Base-by-base conservation (phyloP, 2,329 filamentous ascomycete genomes). In the Pestalotiopsis sp. region DNA sequence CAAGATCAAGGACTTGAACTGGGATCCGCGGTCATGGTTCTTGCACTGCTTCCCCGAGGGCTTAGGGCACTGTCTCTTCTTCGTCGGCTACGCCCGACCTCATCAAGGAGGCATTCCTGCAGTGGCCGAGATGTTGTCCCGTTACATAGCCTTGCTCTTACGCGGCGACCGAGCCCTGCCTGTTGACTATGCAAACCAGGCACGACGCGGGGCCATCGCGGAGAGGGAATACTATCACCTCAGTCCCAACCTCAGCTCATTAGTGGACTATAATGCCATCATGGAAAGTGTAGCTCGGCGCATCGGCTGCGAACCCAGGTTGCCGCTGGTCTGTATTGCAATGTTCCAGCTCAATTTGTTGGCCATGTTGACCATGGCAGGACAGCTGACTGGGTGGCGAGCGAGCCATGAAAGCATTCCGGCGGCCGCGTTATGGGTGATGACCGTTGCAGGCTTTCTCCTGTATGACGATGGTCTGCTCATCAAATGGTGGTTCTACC, bases 401-500 rank as follows among this genome's bases (percentile, higher is more conserved):
- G 12, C 14, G 20, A 38, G 5, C 59, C 5, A 17, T 25, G 6
- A 17, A 23, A 12, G 13, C 5, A 20, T 3, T 11, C 9, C 20
- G 11, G 12, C 36, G 9, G 38, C 25, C 14, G 23, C 27, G 4
- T 17, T 65, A 4, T 65, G 40, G 36, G 5, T 52, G 23, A 20
- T 38, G 20, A 27, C 62, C 4, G 23, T 65, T 4, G 40, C 36
- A 45, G 36, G 62, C 9, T 65, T 65, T 23, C 25, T 65, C 40
- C 20, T 49, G 4, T 45, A 49, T 25, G 62, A 65, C 17, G 40
- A 65, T 38, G 40, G 62, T 11, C 20, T 65, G 40, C 20, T 65
- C 7, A 52, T 65, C 36, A 65, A 65, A 52, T 65, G 62, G 62
- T 65, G 20, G 62, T 65, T 65, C 25, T 65, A 49, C 17, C 62